A percentile compares a stretch with the other conserved stretches of the same genome.
phyloP scores from a whole-genome alignment of 306 rosid species.

The Cucumis melo region DNA sequence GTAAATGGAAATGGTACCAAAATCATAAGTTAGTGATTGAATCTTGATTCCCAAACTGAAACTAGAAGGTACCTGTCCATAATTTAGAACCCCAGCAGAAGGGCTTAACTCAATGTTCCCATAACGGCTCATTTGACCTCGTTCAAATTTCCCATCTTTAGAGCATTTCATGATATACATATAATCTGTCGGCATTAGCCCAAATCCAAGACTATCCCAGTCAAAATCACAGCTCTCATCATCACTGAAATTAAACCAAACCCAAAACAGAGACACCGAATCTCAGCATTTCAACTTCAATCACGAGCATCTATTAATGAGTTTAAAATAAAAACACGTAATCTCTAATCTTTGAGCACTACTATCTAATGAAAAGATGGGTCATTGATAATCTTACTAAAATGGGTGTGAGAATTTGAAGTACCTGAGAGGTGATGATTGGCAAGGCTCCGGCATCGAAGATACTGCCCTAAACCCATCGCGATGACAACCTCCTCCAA shows the following conservation, averaged over 20 bases:
- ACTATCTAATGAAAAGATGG: too few species aligned
- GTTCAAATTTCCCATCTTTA: constrained; percentile 26
- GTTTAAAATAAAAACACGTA: neutral
- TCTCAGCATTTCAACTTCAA: neutral
- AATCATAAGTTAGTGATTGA: neutral
- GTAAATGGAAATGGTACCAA: neutral
- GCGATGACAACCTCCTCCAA: neutral
- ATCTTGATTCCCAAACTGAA: neutral
- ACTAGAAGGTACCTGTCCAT: constrained; percentile 51
- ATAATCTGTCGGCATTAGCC: constrained; percentile 53
- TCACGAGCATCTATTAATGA: neutral
- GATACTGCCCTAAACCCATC: constrained; percentile 7
- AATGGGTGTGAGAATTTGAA: neutral
- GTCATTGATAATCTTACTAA: neutral
- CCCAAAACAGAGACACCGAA: neutral
- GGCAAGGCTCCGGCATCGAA: constrained; percentile 9
- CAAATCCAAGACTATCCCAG: constrained; percentile 79
- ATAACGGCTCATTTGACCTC: constrained; percentile 42
- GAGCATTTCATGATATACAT: constrained; percentile 48
- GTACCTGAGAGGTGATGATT: constrained; percentile 3
- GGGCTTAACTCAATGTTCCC: constrained; percentile 70
- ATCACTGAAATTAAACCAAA: constrained; percentile 16
- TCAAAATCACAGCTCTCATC: constrained; percentile 46
- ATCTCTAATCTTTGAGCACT: neutral
- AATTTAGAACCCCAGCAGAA: constrained; percentile 73